phyloP scores from a whole-genome alignment of 768 basidiomycete genomes.

The Tricholoma saponaceum region DNA sequence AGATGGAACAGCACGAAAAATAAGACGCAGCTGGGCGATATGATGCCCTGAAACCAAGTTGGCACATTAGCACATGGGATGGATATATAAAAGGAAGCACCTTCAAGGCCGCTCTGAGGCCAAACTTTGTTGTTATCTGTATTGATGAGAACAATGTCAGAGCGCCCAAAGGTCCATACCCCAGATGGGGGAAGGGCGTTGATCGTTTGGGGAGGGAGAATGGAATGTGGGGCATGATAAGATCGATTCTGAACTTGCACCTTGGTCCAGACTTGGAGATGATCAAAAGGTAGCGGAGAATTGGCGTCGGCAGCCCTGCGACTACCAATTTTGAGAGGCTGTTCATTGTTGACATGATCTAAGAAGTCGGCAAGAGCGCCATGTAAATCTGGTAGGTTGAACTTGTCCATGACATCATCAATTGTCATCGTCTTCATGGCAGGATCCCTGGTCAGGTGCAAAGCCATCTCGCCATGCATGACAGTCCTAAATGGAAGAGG shows the following conservation, averaged over 20 bases:
- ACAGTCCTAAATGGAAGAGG: not conserved
- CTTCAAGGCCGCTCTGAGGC: slow-evolving; percentile 1
- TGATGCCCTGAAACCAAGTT: slow-evolving; percentile 2
- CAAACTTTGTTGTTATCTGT: slow-evolving; percentile 1
- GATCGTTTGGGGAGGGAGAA: not conserved
- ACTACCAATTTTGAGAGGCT: not conserved
- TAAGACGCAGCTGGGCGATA: not conserved
- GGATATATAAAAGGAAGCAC: not conserved
- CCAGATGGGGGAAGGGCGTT: not conserved
- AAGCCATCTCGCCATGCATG: not conserved
- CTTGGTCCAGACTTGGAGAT: not conserved
- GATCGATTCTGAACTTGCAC: not conserved
- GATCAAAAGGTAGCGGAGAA: not conserved
- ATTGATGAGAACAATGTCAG: not conserved
- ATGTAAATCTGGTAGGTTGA: slow-evolving; percentile 8
- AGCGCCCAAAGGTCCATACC: not conserved
- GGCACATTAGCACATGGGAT: not conserved
- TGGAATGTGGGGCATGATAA: slow-evolving; percentile 1
- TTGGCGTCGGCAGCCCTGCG: not conserved
- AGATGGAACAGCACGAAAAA: not conserved
- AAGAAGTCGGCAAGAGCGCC: not conserved
- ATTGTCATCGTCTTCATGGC: slow-evolving; percentile 1
- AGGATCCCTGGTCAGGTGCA: slow-evolving; percentile 8
- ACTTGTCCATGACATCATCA: slow-evolving; percentile 1
- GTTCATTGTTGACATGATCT: not conserved